Conservation (phyloP, 2,329 filamentous ascomycete species). For the Botrytis fragariae region DNA sequence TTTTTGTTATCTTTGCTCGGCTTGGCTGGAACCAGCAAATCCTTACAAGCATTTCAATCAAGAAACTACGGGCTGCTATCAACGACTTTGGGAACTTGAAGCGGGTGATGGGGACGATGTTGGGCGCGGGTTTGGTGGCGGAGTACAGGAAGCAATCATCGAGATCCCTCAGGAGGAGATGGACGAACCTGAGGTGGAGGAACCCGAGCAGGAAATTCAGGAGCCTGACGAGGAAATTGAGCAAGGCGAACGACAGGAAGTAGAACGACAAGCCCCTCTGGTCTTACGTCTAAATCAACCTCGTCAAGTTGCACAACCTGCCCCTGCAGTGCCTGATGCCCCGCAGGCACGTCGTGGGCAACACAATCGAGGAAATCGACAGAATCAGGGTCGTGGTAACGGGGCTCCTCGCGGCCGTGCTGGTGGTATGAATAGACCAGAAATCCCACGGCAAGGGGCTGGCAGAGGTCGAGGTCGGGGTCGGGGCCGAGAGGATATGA, state of each 20-base stretch:
- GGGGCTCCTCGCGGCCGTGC: slow-evolving; percentile 15
- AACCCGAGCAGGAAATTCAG: slow-evolving; percentile 23
- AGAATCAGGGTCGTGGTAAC: slow-evolving; percentile 8
- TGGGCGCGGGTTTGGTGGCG: slow-evolving; percentile 33
- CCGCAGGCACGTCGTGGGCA: slow-evolving; percentile 22
- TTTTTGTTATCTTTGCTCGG: slow-evolving; percentile 91
- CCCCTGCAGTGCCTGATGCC: slow-evolving; percentile 29
- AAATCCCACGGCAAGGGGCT: slow-evolving; percentile 5
- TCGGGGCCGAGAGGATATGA: slow-evolving; percentile 14
- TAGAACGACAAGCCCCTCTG: slow-evolving; percentile 38
- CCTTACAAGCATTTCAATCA: slow-evolving; percentile 89
- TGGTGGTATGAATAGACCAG: not conserved
- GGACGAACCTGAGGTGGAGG: slow-evolving; percentile 3
- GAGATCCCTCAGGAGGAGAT: slow-evolving; percentile 22
- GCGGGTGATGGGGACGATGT: slow-evolving; percentile 63
- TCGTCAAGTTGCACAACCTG: slow-evolving; percentile 27
- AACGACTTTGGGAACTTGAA: slow-evolving; percentile 87
- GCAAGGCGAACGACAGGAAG: slow-evolving; percentile 22
- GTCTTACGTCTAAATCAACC: slow-evolving; percentile 38
- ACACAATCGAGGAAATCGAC: slow-evolving; percentile 5
- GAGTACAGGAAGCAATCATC: slow-evolving; percentile 19
- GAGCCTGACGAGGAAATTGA: slow-evolving; percentile 23
- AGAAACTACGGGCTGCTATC: slow-evolving; percentile 67
- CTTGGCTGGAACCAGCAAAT: slow-evolving; percentile 78
- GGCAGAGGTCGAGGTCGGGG: not conserved